These are phyloP conservation scores for Pseudogymnoascus pannorum DNA, from an alignment of 2,329 filamentous ascomycete species.

Conservation along the genomic window DNA sequence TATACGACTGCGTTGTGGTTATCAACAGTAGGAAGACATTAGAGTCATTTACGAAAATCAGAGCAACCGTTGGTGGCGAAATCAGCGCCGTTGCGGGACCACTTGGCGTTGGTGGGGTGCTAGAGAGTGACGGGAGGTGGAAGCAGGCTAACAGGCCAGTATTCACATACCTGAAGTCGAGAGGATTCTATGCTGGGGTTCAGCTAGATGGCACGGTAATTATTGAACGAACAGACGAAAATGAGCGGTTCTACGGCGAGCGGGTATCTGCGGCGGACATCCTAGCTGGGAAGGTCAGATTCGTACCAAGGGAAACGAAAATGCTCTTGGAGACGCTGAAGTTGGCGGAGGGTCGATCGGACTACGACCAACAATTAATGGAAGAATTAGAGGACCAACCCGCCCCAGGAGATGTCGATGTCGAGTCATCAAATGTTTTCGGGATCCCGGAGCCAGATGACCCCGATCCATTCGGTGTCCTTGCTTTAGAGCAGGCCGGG, in stretches of 20 bases:
- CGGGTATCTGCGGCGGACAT: constrained; percentile 55
- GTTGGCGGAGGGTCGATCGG: constrained; percentile 73
- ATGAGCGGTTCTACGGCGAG: constrained; percentile 75
- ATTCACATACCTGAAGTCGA: constrained; percentile 82
- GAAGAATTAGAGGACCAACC: constrained; percentile 56
- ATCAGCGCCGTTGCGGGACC: constrained; percentile 71
- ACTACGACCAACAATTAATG: constrained; percentile 63
- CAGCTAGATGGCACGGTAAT: constrained; percentile 83
- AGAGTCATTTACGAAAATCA: constrained; percentile 72
- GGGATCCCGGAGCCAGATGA: constrained; percentile 74
- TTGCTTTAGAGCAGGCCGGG: constrained; percentile 84
- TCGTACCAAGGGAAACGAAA: constrained; percentile 33
- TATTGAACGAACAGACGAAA: constrained; percentile 80
- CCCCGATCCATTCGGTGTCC: constrained; percentile 85
- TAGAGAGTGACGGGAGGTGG: constrained; percentile 28
- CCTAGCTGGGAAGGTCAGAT: constrained; percentile 32
- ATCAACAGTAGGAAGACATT: constrained; percentile 82
- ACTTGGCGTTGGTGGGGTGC: constrained; percentile 63
- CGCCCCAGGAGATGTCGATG: constrained; percentile 67
- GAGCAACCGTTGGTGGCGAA: constrained; percentile 75
- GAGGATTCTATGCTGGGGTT: constrained; percentile 80
- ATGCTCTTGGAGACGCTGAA: constrained; percentile 65
- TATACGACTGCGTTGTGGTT: constrained; percentile 91
- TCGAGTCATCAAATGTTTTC: constrained; percentile 50
- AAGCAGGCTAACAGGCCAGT: constrained; percentile 62